Evolutionary conservation across 2,329 filamentous ascomycete genomes (phyloP).

Genomic region (Epichloe elymi): DNA sequence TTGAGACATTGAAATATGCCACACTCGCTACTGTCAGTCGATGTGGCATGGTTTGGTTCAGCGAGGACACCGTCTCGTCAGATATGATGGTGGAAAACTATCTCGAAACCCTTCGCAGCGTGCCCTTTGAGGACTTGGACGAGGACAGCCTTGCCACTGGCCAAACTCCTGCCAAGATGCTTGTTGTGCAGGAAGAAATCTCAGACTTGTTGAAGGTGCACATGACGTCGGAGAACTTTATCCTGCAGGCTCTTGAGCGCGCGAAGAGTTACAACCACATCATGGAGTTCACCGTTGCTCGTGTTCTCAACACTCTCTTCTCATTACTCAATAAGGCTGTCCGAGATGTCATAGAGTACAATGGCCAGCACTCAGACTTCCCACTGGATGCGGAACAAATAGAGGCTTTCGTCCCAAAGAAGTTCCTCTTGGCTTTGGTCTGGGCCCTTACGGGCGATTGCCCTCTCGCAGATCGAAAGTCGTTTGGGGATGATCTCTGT

Average conservation of each 20-base stretch:
- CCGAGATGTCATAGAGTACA: slow-evolving; percentile 88
- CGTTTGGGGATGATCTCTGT: slow-evolving; percentile 74
- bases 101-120: slow-evolving; percentile 65
- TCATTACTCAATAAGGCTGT: slow-evolving; percentile 91
- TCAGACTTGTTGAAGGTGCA: slow-evolving; percentile 67
- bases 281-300: slow-evolving; percentile 92
- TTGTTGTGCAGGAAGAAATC: slow-evolving; percentile 65
- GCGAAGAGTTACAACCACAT: slow-evolving; percentile 81
- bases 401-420: slow-evolving; percentile 84
- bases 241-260: slow-evolving; percentile 61
- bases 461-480: slow-evolving; percentile 72
- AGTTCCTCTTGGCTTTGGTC: slow-evolving; percentile 78
- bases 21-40: slow-evolving; percentile 97
- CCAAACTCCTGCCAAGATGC: slow-evolving; percentile 62
- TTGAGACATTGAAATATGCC: slow-evolving; percentile 93
- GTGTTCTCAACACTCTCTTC: slow-evolving; percentile 85
- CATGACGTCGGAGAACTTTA: slow-evolving; percentile 67
- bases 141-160: slow-evolving; percentile 74
- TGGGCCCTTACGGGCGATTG: slow-evolving; percentile 97
- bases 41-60: slow-evolving; percentile 99
- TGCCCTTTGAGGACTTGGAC: slow-evolving; percentile 87
- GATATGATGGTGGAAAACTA: slow-evolving; percentile 91
- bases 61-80: slow-evolving; percentile 88
- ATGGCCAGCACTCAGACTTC: slow-evolving; percentile 87
- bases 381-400: slow-evolving; percentile 81